Evolutionary conservation across 768 basidiomycete species (phyloP).

Genomic region (Naematelia aurantialba): DNA sequence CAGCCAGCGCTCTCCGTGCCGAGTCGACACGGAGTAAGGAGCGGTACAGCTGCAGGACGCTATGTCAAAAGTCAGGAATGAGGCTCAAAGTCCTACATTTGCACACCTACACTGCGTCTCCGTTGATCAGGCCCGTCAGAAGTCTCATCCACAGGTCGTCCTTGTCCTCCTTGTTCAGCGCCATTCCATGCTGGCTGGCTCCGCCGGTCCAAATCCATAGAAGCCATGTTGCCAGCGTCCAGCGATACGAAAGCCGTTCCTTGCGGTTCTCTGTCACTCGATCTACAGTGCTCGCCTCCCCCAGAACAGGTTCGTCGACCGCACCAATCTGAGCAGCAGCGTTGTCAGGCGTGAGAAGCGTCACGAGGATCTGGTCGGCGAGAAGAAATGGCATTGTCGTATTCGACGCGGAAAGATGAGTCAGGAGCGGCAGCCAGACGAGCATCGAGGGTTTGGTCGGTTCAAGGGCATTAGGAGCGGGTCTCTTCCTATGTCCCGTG

Average conservation of each 20-base stretch:
- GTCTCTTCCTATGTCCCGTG: constrained; percentile 41
- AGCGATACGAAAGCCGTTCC: constrained; percentile 14
- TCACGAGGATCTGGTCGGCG: constrained; percentile 20
- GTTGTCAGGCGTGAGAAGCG: constrained; percentile 8
- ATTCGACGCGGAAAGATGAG: constrained; percentile 16
- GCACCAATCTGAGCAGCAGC: neutral
- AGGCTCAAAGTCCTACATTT: neutral
- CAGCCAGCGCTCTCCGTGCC: neutral
- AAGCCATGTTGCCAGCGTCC: constrained; percentile 26
- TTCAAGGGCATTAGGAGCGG: constrained; percentile 3
- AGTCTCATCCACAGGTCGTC: constrained; percentile 1
- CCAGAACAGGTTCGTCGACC: neutral
- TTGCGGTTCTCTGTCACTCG: constrained; percentile 8
- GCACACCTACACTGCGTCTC: constrained; percentile 1
- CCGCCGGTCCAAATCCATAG: constrained; percentile 17
- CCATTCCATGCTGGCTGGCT: neutral
- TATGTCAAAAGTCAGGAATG: neutral
- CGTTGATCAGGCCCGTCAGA: neutral
- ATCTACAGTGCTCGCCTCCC: constrained; percentile 6
- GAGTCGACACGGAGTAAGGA: neutral
- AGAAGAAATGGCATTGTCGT: constrained; percentile 12
- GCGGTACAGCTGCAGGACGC: constrained; percentile 5
- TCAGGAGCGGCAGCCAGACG: constrained; percentile 42
- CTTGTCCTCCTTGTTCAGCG: constrained; percentile 1
- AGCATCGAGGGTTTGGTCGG: constrained; percentile 29